A percentile compares a stretch with the other conserved stretches of the same genome.
These are phyloP conservation scores for Wickerhamiella musiphila DNA, from an alignment of 805 yeast genomes.

Conservation along the genomic window DNA sequence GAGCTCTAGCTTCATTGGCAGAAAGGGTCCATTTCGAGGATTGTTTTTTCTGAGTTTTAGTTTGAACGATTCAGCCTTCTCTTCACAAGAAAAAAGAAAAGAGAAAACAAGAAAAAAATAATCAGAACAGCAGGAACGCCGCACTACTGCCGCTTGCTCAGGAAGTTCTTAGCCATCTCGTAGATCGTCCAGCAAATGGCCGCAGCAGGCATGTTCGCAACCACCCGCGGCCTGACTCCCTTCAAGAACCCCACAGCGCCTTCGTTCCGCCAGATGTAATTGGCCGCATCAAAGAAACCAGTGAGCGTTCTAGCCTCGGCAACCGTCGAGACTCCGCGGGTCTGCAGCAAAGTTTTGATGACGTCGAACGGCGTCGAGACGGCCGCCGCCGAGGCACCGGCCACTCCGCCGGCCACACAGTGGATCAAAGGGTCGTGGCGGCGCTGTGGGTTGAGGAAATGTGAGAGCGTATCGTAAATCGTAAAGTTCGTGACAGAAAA, in stretches of 20 bases:
- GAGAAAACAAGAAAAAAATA: background rate
- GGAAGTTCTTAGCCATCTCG: conserved; percentile 80
- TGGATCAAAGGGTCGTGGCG: conserved; percentile 77
- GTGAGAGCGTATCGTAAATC: conserved; percentile 72
- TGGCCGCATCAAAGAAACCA: conserved; percentile 57
- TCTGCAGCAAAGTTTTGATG: conserved; percentile 79
- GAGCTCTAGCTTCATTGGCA: no score
- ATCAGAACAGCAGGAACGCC: no score
- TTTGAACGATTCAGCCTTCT: no score
- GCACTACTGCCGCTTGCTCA: no score
- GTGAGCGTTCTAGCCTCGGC: conserved; percentile 33
- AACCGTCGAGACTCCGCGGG: conserved; percentile 31
- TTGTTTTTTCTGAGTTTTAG: no score
- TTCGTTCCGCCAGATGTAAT: conserved; percentile 33
- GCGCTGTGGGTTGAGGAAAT: conserved; percentile 54
- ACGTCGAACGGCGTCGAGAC: conserved; percentile 85
- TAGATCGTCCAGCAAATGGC: conserved; percentile 97
- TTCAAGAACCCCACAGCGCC: conserved; percentile 50
- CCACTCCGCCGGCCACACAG: conserved; percentile 82
- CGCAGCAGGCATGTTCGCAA: conserved; percentile 86
- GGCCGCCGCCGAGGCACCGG: conserved; percentile 93
- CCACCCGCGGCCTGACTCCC: conserved; percentile 80
- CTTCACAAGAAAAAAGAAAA: no score
- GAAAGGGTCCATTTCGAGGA: no score
- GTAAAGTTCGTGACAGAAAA: conserved; percentile 91